Evolutionary conservation across 2,329 filamentous ascomycete species (phyloP).

Genomic region (Ciborinia camelliae): DNA sequence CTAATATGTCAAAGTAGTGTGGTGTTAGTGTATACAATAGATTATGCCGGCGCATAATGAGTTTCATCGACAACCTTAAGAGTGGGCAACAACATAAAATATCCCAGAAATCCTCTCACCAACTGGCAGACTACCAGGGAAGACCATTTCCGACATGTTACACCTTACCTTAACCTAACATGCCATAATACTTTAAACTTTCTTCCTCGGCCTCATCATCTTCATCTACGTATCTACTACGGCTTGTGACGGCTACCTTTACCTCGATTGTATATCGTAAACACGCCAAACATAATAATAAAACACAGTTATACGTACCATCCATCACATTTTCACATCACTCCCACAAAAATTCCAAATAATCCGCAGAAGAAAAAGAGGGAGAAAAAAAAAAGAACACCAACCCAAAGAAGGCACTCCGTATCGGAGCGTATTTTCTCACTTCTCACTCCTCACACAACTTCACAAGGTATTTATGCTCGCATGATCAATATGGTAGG

Average conservation of each 20-base stretch:
- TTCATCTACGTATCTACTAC: too few species aligned
- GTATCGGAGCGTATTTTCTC: constrained; percentile 1
- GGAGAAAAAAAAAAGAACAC: too few species aligned
- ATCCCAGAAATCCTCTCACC: background rate
- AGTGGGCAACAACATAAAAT: background rate
- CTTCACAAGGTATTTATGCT: background rate
- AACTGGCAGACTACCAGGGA: background rate
- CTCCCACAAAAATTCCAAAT: background rate
- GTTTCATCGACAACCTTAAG: constrained; percentile 12
- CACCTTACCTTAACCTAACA: background rate
- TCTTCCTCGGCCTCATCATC: background rate
- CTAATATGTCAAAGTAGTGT: background rate
- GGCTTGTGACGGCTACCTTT: too few species aligned
- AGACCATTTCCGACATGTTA: background rate
- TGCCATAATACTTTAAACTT: background rate
- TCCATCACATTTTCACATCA: too few species aligned
- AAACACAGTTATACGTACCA: background rate
- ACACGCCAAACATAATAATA: constrained; percentile 13
- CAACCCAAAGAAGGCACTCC: background rate
- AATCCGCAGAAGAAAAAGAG: too few species aligned
- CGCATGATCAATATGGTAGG: constrained; percentile 1
- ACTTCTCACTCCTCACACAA: too few species aligned
- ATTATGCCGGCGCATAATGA: constrained; percentile 12
- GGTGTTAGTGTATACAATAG: background rate
- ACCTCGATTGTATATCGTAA: background rate